These are phyloP conservation scores for Fusarium sp. DNA, from an alignment of 2,329 filamentous ascomycete species.

Conservation along the genomic window DNA sequence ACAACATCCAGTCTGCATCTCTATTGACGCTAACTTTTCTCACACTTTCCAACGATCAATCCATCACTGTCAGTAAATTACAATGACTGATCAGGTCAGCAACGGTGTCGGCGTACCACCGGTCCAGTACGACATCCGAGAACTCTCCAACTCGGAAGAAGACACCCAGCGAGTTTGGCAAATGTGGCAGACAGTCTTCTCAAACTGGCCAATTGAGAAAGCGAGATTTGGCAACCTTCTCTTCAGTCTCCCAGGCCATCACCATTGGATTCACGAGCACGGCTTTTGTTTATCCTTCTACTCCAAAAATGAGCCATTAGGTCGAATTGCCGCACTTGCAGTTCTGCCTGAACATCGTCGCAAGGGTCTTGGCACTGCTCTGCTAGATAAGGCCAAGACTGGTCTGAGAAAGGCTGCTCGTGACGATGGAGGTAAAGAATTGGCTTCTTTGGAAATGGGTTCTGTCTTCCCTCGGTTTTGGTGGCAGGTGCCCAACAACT, in stretches of 20 bases:
- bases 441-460: slow-evolving; percentile 38
- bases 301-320: background rate
- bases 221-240: slow-evolving; percentile 26
- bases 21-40: background rate
- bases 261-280: slow-evolving; percentile 38
- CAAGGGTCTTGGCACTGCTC: slow-evolving; percentile 35
- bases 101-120: background rate
- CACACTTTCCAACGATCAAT: too few relatives aligned
- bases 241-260: background rate
- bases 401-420: slow-evolving; percentile 5
- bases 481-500: slow-evolving; percentile 33
- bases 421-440: background rate
- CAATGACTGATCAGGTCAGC: slow-evolving; percentile 8
- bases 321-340: slow-evolving; percentile 38
- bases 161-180: slow-evolving; percentile 36
- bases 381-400: slow-evolving; percentile 25
- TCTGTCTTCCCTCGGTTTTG: slow-evolving; percentile 43
- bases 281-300: slow-evolving; percentile 41
- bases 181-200: slow-evolving; percentile 43
- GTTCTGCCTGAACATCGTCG: slow-evolving; percentile 37
- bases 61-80: accelerated
- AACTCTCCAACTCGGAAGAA: slow-evolving; percentile 26
- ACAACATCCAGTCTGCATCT: background rate
- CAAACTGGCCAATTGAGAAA: slow-evolving; percentile 37
- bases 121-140: slow-evolving; percentile 18